Evolutionary conservation across 139 green algal genomes (phyloP).

Genomic region (Chlamydomonas incerta): DNA sequence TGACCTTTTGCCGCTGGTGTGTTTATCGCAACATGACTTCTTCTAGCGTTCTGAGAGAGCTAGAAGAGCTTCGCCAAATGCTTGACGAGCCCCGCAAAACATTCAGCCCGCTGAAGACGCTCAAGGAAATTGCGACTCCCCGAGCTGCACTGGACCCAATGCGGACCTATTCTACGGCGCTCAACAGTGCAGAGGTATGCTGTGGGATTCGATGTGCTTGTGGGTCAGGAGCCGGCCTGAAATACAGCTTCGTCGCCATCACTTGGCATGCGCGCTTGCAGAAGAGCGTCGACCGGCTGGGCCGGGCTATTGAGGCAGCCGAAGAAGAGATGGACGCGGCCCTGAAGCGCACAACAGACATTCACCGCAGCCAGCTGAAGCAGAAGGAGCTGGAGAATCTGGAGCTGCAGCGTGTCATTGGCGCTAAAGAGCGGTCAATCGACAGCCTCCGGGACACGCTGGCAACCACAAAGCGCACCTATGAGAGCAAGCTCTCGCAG

Average conservation of each 20-base stretch:
- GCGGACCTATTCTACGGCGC: neutral
- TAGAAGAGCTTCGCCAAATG: slow-evolving; percentile 50
- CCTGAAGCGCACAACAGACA: slow-evolving; percentile 57
- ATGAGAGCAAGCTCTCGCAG: slow-evolving; percentile 61
- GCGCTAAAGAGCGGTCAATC: slow-evolving; percentile 59
- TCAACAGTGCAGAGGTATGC: slow-evolving; percentile 41
- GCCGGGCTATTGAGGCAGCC: slow-evolving; percentile 69
- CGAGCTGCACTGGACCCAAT: neutral
- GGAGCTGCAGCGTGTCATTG: slow-evolving; percentile 65
- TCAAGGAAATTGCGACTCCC: neutral
- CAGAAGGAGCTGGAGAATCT: slow-evolving; percentile 59
- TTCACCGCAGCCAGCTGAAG: slow-evolving; percentile 59
- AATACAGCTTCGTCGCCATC: neutral
- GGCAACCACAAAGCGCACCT: slow-evolving; percentile 59
- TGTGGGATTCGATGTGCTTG: neutral
- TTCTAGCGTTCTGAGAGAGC: slow-evolving; percentile 46
- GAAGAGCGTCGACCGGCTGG: slow-evolving; percentile 71
- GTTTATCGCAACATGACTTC: neutral
- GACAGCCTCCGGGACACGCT: slow-evolving; percentile 66
- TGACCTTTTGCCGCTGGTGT: neutral
- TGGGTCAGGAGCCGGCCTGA: neutral
- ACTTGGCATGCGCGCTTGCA: neutral
- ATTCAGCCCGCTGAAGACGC: slow-evolving; percentile 12
- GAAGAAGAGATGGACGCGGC: slow-evolving; percentile 79
- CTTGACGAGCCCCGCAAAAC: slow-evolving; percentile 37